These are phyloP conservation scores for Suillus decipiens DNA, from an alignment of 768 basidiomycete species.

Conservation along the genomic window DNA sequence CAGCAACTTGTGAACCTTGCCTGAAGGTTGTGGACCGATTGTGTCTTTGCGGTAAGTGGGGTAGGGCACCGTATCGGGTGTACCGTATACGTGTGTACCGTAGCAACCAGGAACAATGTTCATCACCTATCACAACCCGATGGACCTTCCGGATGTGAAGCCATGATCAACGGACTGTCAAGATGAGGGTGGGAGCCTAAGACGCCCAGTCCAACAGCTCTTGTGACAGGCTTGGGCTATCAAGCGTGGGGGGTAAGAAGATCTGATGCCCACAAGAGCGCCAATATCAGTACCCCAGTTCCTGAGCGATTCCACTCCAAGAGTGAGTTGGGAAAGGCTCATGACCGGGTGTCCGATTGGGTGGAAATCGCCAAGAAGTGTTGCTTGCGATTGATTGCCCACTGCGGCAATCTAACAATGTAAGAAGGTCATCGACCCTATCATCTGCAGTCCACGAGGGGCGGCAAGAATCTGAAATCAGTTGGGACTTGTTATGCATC, in stretches of 20 bases:
- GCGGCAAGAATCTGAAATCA: background rate
- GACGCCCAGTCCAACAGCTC: background rate
- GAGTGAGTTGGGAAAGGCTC: slow-evolving; percentile 12
- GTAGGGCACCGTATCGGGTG: background rate
- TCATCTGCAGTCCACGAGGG: background rate
- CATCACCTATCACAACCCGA: slow-evolving; percentile 1
- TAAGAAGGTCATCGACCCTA: background rate
- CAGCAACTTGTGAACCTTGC: background rate
- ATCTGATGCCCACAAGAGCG: slow-evolving; percentile 10
- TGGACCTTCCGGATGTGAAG: background rate
- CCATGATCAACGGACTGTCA: background rate
- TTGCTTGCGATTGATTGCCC: slow-evolving; percentile 18
- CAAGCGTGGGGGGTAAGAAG: background rate
- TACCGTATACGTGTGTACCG: slow-evolving; percentile 8
- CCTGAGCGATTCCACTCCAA: slow-evolving; percentile 23
- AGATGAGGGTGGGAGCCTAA: slow-evolving; percentile 1
- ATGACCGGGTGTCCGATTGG: slow-evolving; percentile 4
- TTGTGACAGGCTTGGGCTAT: background rate
- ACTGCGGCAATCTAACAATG: background rate
- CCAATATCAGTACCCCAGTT: slow-evolving; percentile 29
- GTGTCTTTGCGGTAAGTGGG: background rate
- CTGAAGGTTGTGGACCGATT: slow-evolving; percentile 6
- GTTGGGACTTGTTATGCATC: background rate
- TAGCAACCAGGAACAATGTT: slow-evolving; percentile 20
- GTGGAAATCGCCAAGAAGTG: slow-evolving; percentile 17